Percentiles rank a stretch among this genome's conserved stretches.
Evolutionary conservation across 768 basidiomycete species (phyloP).

Genomic region (Boletus insuetus): DNA sequence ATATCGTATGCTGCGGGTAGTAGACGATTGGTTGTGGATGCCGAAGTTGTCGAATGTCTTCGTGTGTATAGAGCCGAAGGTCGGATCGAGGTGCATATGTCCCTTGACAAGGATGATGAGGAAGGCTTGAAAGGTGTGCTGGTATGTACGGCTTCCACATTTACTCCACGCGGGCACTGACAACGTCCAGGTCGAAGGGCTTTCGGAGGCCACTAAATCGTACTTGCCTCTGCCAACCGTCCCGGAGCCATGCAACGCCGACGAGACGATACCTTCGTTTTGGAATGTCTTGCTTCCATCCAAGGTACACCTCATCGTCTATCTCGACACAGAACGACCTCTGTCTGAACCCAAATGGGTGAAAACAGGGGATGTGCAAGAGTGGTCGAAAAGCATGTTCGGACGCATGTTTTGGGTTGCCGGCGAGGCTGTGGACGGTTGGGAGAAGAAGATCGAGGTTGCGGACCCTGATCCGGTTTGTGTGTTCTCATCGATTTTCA

Average conservation of each 20-base stretch:
- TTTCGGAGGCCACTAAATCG: constrained; percentile 68
- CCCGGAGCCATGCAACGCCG: constrained; percentile 41
- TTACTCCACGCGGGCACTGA: constrained; percentile 7
- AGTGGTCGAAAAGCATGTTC: constrained; percentile 88
- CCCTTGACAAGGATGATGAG: constrained; percentile 52
- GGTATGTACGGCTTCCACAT: constrained; percentile 44
- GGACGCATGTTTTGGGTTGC: constrained; percentile 86
- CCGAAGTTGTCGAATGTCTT: constrained; percentile 79
- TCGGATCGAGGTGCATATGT: constrained; percentile 78
- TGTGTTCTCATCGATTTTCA: constrained; percentile 11
- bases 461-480: constrained; percentile 93
- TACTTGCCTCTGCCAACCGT: constrained; percentile 59
- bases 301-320: constrained; percentile 62
- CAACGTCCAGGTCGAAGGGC: constrained; percentile 60
- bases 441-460: constrained; percentile 92
- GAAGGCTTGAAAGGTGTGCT: constrained; percentile 69
- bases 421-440: constrained; percentile 81
- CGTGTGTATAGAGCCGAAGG: constrained; percentile 80
- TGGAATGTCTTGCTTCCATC: constrained; percentile 50
- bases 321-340: constrained; percentile 85
- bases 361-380: constrained; percentile 89
- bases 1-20: constrained; percentile 93
- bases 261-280: constrained; percentile 74
- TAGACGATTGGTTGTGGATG: constrained; percentile 83
- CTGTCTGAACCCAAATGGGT: constrained; percentile 97